Base-by-base conservation (phyloP, 2,329 filamentous ascomycete species). In the Phialocephala subalpina region DNA sequence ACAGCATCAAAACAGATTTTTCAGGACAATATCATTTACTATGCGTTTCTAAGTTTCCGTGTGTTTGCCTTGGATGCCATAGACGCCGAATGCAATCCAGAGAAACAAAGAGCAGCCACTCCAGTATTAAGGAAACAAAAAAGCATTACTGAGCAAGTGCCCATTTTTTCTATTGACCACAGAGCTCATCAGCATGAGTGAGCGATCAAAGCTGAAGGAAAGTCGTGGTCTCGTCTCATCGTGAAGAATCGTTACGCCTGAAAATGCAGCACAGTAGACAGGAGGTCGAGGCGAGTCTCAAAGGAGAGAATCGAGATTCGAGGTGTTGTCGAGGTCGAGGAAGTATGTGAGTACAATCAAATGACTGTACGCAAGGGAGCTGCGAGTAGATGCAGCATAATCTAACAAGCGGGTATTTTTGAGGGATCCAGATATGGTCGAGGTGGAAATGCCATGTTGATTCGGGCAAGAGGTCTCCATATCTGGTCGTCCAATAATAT, bases 401-500 rank as follows among this genome's bases (percentile, higher is more conserved):
- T 74, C 64, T 72, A 71, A 68, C 61, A 62, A 65, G 45, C 62
- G 57, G 63, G 65, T 68, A 63, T 62, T 35, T 49, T 58, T 68
- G 61, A 69, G 55, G 57, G 65, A 68, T 68, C 68, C 73, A 73
- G 71, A 71, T 74, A 61, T 55, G 63, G 45, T 63, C 49, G 65
- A 62, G 57, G 53, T 68, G 66, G 66, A 69, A 47, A 71, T 73
- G 64, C 69, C 67, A 68, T 69, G 69, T 72, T 65, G 63, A 72
- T 67, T 57, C 69, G 56, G 65, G 64, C 62, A 62, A 68, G 58
- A 53, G 60, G 58, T 33, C 59, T 62, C 65, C 69, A 64, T 70
- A 75, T 71, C 71, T 70, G 70, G 65, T 71, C 72, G 65, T 71
- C 72, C 70, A 74, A 72, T 69, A 75, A 75, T 72, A 74, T 75